Evolutionary conservation across 148 eudicot species (phyloP).

Genomic region (Gaultheria prostrata): DNA sequence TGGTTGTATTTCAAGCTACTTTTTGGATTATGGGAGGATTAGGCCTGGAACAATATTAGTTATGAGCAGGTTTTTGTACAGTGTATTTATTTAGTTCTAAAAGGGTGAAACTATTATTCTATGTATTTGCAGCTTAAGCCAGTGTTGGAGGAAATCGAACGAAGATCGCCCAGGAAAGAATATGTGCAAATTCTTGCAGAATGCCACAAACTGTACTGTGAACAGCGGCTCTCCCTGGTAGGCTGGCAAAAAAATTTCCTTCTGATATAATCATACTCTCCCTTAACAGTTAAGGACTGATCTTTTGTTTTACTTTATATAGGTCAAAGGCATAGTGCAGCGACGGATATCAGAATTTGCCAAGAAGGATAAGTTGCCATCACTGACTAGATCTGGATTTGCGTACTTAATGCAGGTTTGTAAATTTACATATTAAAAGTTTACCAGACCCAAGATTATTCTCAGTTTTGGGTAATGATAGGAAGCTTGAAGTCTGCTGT

Average conservation of each 20-base stretch:
- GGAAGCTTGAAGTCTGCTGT: too few species aligned
- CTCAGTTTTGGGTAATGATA: not conserved
- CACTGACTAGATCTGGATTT: slow-evolving; percentile 94
- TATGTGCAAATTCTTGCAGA: slow-evolving; percentile 84
- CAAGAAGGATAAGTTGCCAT: slow-evolving; percentile 85
- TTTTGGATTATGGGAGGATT: slow-evolving; percentile 3
- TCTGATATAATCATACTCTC: not conserved
- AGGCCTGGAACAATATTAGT: not conserved
- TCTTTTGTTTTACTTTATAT: slow-evolving; percentile 16
- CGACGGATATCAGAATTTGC: slow-evolving; percentile 85
- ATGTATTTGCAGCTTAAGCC: slow-evolving; percentile 70
- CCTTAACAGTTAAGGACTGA: not conserved
- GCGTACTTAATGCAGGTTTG: slow-evolving; percentile 89
- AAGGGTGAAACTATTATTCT: slow-evolving; percentile 14
- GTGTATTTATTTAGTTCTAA: not conserved
- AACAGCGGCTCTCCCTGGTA: slow-evolving; percentile 93
- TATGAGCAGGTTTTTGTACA: not conserved
- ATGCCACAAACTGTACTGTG: slow-evolving; percentile 95
- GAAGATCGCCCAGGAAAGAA: slow-evolving; percentile 88
- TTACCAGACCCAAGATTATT: not conserved
- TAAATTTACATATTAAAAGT: slow-evolving; percentile 8
- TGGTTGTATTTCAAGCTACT: slow-evolving; percentile 8
- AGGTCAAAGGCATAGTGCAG: slow-evolving; percentile 90
- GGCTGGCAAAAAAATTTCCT: slow-evolving; percentile 26
- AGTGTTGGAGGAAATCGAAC: slow-evolving; percentile 92